Percentiles rank a stretch among this genome's conserved stretches.
These are phyloP conservation scores for Toxicodendron radicans DNA, from an alignment of 345 rosid species.

Conservation along the genomic window DNA sequence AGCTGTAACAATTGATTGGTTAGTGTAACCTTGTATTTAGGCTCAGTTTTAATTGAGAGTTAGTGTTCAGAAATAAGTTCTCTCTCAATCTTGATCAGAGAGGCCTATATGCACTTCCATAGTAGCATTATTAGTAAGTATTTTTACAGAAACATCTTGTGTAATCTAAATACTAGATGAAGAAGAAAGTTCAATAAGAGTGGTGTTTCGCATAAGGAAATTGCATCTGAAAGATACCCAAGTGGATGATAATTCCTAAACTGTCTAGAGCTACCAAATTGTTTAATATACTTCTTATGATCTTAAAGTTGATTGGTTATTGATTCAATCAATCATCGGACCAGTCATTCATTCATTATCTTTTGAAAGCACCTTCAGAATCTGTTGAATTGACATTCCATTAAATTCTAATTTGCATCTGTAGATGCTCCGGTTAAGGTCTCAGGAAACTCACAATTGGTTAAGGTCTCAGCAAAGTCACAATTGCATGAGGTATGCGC, in stretches of 20 bases:
- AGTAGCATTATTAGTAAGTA: background rate
- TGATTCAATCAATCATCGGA: background rate
- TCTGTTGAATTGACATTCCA: background rate
- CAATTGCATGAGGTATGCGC: conserved; percentile 46
- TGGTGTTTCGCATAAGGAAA: background rate
- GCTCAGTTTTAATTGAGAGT: no score
- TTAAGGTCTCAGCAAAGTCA: conserved; percentile 36
- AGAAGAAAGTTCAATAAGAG: background rate
- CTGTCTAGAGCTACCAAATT: background rate
- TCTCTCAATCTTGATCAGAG: no score
- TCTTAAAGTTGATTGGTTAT: background rate
- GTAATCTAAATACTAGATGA: background rate
- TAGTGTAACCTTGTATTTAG: no score
- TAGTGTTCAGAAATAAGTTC: no score
- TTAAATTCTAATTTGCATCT: background rate
- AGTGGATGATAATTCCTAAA: background rate
- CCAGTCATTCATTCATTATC: background rate
- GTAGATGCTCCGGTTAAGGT: conserved; percentile 26
- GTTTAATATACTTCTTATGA: background rate
- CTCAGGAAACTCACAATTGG: conserved; percentile 45
- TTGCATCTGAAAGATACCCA: background rate
- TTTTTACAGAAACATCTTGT: background rate
- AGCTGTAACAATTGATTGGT: background rate
- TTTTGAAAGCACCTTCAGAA: background rate
- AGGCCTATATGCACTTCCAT: background rate